Evolutionary conservation across 805 yeast species (phyloP).

Genomic region (Metschnikowia shivogae): DNA sequence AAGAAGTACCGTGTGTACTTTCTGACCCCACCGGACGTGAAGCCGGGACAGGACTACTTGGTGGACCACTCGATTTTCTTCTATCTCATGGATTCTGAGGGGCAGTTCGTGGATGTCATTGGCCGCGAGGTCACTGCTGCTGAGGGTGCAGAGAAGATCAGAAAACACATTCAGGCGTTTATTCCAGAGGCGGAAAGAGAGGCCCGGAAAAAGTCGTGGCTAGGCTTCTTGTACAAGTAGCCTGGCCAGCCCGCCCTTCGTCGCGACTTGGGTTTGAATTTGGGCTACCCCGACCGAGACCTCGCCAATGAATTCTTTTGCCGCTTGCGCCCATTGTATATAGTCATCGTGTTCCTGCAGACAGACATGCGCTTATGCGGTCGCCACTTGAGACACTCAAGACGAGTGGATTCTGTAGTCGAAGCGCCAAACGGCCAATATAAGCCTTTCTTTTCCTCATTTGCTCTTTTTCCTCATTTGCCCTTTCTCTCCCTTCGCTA

Average conservation of each 20-base stretch:
- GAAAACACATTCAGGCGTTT: conserved; percentile 69
- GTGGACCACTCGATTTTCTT: conserved; percentile 98
- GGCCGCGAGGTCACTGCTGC: conserved; percentile 86
- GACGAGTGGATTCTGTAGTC: too few species aligned
- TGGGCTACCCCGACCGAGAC: too few species aligned
- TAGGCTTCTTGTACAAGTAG: conserved; percentile 52
- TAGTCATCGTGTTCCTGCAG: not conserved
- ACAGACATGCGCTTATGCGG: conserved; percentile 8
- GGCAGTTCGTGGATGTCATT: conserved; percentile 87
- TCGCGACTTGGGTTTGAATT: too few species aligned
- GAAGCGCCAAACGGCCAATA: too few species aligned
- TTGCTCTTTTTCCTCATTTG: too few species aligned
- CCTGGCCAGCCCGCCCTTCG: too few species aligned
- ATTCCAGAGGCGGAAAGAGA: conserved; percentile 70
- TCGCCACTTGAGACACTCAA: conserved; percentile 1
- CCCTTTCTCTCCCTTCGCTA: too few species aligned
- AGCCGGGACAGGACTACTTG: conserved; percentile 93
- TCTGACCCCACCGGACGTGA: conserved; percentile 92
- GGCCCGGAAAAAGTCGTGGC: conserved; percentile 55
- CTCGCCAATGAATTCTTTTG: too few species aligned
- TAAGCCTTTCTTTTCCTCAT: too few species aligned
- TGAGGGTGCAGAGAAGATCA: conserved; percentile 73
- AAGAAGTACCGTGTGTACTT: conserved; percentile 91
- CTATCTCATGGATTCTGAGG: conserved; percentile 98
- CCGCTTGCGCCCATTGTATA: not conserved